Evolutionary conservation across 2,329 filamentous ascomycete species (phyloP), one percentile per base, ranked within the genome.

Genomic region (Dothideomycetidae sp.): DNA sequence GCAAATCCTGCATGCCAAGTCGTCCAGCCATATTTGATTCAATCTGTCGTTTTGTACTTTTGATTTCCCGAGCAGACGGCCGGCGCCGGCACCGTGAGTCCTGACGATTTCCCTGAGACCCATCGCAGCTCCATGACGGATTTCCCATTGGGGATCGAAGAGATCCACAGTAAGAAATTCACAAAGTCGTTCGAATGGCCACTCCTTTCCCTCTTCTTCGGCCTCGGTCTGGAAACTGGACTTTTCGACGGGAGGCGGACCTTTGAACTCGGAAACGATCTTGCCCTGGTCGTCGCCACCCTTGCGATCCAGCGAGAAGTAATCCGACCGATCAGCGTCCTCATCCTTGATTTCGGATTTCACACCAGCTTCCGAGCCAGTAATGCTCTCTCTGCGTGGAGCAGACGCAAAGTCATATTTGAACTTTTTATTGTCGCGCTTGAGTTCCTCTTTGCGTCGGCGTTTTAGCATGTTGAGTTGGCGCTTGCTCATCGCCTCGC

Each of bases 261-360:
- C 92, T 56, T 96, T 96, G 66, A 93, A 96, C 53, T 98, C 90
- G 31, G 85, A 83, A 16, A 96, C 81, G 11, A 98, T 75, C 54
- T 94, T 94, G 4, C 77, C 76, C 33, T 93, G 83, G 53, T 98
- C 90, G 44, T 96, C 86, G 3, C 79, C 70, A 21, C 73, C 66
- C 12, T 75, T 74, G 35, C 84, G 74, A 12, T 94, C 88, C 11
- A 94, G 68, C 18, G 75, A 92, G 59, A 98, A 94, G 57, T 93
- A 96, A 49, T 98, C 90, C 13, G 72, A 47, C 32, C 30, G 11
- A 50, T 39, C 75, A 46, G 75, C 77, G 46, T 66, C 63, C 31
- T 71, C 67, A 21, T 64, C 58, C 37, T 71, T 70, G 37, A 69
- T 63, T 45, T 76, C 73, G n/a, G 68, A 55, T 49, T 78, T 78